Evolutionary conservation across 257 asterid species (phyloP).

Genomic region (Henckelia pumila): DNA sequence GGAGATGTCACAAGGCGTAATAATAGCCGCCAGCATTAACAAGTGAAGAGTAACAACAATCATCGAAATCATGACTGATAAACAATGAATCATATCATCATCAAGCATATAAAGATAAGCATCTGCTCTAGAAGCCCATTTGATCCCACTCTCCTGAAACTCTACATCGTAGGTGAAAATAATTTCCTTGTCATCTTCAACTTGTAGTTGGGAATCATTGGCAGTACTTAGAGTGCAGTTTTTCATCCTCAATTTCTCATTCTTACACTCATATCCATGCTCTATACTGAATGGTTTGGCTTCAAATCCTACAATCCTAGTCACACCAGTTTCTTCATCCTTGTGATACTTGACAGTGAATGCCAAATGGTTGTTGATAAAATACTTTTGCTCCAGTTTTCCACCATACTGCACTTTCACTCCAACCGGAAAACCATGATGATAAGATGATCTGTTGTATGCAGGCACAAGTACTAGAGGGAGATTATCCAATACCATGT

Average conservation of each 20-base stretch:
- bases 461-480: conserved; percentile 86
- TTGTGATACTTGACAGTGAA: conserved; percentile 75
- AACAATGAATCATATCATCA: no score
- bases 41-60: not conserved
- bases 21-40: not conserved
- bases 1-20: not conserved
- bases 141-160: not conserved
- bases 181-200: not conserved
- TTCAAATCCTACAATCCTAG: conserved; percentile 89
- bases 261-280: conserved; percentile 69
- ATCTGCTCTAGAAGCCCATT: conserved; percentile 48
- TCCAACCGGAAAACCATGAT: conserved; percentile 77
- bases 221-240: conserved; percentile 56
- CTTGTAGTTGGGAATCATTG: conserved; percentile 1
- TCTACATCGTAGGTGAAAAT: not conserved
- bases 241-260: conserved; percentile 47
- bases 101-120: conserved; percentile 41
- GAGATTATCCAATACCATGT: conserved; percentile 85
- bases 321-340: conserved; percentile 74
- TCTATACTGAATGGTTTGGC: conserved; percentile 75
- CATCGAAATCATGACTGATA: not conserved
- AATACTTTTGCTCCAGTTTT: conserved; percentile 58
- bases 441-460: conserved; percentile 50
- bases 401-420: conserved; percentile 69
- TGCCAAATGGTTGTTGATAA: conserved; percentile 68